Base-by-base conservation (phyloP, 768 basidiomycete species). In the Trametopsis cervina region DNA sequence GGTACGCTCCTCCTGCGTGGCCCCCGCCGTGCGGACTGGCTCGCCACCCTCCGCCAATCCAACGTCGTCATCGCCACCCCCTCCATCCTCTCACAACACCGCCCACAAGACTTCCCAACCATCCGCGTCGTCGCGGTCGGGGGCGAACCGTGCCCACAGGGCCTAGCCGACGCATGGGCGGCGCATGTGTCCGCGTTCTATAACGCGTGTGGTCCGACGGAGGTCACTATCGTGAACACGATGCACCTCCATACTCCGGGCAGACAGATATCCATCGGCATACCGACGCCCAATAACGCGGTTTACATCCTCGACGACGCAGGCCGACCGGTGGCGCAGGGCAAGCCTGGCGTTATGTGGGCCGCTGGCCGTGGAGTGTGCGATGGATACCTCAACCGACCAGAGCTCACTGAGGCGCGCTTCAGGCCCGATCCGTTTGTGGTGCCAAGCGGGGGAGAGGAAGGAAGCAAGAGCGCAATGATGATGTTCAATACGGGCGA, bases 401-500 rank as follows among this genome's bases (percentile, higher is more conserved):
- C 29, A 7, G 29, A 33, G 29, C 7, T 7, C 9, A 33, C 29
- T 33, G 29, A 7, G 15, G 29, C 7, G 29, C 29, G 29, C 9
- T 33, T 7, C 29, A 33, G 29, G 15, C 29, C 9, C 7, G 29
- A 33, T 15, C 29, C 29, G 29, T 33, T 33, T 15, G 15, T 15
- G 7, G 29, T n/a, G n/a, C n/a, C n/a, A n/a, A n/a, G n/a, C n/a
- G n/a, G n/a, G n/a, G n/a, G n/a, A n/a, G n/a, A n/a, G 15, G 7
- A 15, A 33, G 7, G 29, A 15, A 15, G 7, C 29, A 33, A 15
- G 9, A 33, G 15, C 15, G 9, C 29, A 7, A 7, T 33, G 29
- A 33, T 33, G 7, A 83, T 83, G 80, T 81, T 79, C 59, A 80
- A 80, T 52, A 83, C 80, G 18, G 78, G 78, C 1, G 80, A 81